Percentiles rank a stretch among this genome's conserved stretches.
Evolutionary conservation across 495 filamentous ascomycete genomes (phyloP).

Genomic region (Neurospora sp.): DNA sequence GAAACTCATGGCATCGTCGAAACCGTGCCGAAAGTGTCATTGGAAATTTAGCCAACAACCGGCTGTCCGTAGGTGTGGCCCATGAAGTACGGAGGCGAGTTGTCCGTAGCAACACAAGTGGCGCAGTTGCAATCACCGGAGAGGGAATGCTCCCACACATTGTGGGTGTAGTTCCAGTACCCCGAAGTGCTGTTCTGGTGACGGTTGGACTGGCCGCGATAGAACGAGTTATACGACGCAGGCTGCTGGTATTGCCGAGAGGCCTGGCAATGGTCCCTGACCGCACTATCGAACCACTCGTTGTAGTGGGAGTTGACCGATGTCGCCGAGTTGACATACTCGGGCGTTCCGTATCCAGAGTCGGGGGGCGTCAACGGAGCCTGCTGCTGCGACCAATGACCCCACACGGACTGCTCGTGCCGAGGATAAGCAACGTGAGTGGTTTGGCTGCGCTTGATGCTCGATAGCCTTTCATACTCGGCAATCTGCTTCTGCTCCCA

Average conservation of each 20-base stretch:
- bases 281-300: slow-evolving; percentile 34
- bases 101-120: slow-evolving; percentile 44
- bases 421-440: slow-evolving; percentile 34
- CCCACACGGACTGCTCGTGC: slow-evolving; percentile 39
- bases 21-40: not conserved
- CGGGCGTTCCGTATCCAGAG: slow-evolving; percentile 42
- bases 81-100: slow-evolving; percentile 57
- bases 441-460: slow-evolving; percentile 35
- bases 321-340: slow-evolving; percentile 35
- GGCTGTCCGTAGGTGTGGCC: slow-evolving; percentile 54
- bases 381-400: slow-evolving; percentile 25
- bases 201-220: slow-evolving; percentile 31
- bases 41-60: slow-evolving; percentile 43
- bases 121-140: slow-evolving; percentile 59
- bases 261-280: slow-evolving; percentile 21
- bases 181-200: slow-evolving; percentile 25
- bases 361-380: slow-evolving; percentile 40
- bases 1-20: not conserved
- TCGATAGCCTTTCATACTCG: slow-evolving; percentile 38
- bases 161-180: slow-evolving; percentile 43
- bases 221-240: slow-evolving; percentile 40
- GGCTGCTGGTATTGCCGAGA: slow-evolving; percentile 21
- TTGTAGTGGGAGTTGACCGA: slow-evolving; percentile 34
- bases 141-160: slow-evolving; percentile 48
- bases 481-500: slow-evolving; percentile 43